These are phyloP conservation scores for Eragrostis nindensis DNA, from an alignment of 176 grass and related monocot genomes.

Conservation along the genomic window DNA sequence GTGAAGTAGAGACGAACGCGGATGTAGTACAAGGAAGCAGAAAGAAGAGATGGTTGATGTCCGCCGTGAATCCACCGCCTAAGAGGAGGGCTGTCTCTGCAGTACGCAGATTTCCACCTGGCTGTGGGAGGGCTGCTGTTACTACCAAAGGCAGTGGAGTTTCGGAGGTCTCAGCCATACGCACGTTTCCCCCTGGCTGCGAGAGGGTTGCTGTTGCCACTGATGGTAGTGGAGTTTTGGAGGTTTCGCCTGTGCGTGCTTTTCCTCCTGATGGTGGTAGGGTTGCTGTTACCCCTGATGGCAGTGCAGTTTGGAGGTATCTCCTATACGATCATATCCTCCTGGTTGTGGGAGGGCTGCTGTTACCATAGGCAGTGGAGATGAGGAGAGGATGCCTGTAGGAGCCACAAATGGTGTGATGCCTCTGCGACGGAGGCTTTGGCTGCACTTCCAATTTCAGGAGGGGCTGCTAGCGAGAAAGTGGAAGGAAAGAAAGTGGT, in stretches of 20 bases:
- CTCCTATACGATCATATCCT: background rate
- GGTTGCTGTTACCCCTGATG: background rate
- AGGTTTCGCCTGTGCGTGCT: conserved; percentile 39
- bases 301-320: background rate
- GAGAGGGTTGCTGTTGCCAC: background rate
- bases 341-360: background rate
- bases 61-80: conserved; percentile 49
- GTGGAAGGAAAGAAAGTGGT: conserved; percentile 9
- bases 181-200: background rate
- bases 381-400: conserved; percentile 1
- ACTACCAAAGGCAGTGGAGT: background rate
- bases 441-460: conserved; percentile 4
- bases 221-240: background rate
- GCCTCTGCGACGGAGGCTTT: background rate
- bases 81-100: conserved; percentile 55
- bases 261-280: conserved; percentile 57
- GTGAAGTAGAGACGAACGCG: conserved; percentile 23
- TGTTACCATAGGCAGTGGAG: background rate
- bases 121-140: conserved; percentile 37
- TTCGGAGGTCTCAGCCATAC: background rate
- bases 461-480: conserved; percentile 3
- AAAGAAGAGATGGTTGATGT: conserved; percentile 52
- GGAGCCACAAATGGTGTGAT: conserved; percentile 24
- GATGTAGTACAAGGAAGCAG: conserved; percentile 15
- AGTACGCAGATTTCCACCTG: conserved; percentile 48